These are phyloP conservation scores for Calonectria honghensis DNA, from an alignment of 2,329 filamentous ascomycete genomes.

Conservation along the genomic window DNA sequence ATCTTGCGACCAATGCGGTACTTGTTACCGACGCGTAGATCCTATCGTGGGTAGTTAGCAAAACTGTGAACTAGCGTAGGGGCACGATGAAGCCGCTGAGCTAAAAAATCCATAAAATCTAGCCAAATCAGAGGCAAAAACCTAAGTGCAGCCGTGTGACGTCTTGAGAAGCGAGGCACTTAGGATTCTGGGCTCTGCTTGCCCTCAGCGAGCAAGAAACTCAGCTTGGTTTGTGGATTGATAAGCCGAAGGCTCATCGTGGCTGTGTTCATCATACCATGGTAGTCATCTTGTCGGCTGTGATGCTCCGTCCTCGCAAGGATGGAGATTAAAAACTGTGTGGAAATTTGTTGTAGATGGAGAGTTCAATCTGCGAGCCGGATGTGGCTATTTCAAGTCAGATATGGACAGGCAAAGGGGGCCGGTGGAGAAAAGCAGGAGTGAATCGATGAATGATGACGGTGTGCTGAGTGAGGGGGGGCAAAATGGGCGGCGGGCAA, in stretches of 20 bases:
- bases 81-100: neutral
- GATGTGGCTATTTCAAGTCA: slow-evolving; percentile 49
- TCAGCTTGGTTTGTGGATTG: neutral
- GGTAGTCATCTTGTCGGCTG: slow-evolving; percentile 67
- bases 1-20: slow-evolving; percentile 99
- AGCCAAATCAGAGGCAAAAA: neutral
- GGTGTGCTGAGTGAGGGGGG: slow-evolving; percentile 48
- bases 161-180: neutral
- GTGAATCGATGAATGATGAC: slow-evolving; percentile 42
- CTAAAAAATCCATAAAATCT: neutral
- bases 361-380: slow-evolving; percentile 48
- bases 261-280: slow-evolving; percentile 64
- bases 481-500: slow-evolving; percentile 51
- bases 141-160: neutral
- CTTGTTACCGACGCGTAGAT: slow-evolving; percentile 99
- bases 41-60: slow-evolving; percentile 70
- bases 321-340: slow-evolving; percentile 44
- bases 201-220: slow-evolving; percentile 1
- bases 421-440: slow-evolving; percentile 34
- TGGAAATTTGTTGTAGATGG: slow-evolving; percentile 34
- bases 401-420: slow-evolving; percentile 33
- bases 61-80: neutral
- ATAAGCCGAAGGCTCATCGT: neutral
- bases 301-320: slow-evolving; percentile 49
- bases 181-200: neutral